Evolutionary conservation across 2,329 filamentous ascomycete species (phyloP), one percentile per base, ranked within the genome.

Genomic region (Exutisphaerella laricina): DNA sequence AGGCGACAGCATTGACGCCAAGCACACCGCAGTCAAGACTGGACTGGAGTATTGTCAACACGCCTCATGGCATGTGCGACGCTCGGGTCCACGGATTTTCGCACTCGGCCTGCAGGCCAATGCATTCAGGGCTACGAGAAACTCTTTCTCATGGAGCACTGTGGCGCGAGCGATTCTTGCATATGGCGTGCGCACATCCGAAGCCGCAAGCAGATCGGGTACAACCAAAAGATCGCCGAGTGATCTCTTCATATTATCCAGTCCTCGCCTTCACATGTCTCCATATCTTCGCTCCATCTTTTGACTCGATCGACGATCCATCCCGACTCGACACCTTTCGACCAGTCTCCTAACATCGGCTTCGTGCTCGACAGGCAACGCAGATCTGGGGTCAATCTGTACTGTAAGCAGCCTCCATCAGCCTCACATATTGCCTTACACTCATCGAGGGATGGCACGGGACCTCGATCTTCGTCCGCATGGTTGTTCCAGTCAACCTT

Each of bases 401-500:
- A 59, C 37, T 60, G 58, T 21, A 53, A 25, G 35, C 58, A 60
- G 7, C 18, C 36, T 4, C 16, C 21, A 13, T 46, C 42, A 4
- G 14, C 28, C 12, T 49, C 41, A 17, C 58, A 58, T 3, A 51
- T 48, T 8, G 22, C 31, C 4, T 39, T 39, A 34, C 58, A 60
- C 5, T 38, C 51, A 12, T 54, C 50, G n/a, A 52, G 22, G 9
- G 48, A 45, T 0, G 28, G 18, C 8, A 48, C 50, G 1, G 26
- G 21, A 1, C 44, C 42, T 18, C 48, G 42, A 13, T 53, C 50
- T 3, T 55, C 38, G 7, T 54, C 42, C 6, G 50, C 48, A 22
- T 55, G 45, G 9, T 60, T 60, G 40, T 58, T 41, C 58, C 58
- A 59, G 25, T 55, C 45, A 2, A 5, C 21, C 22, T 41, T 45